These are phyloP conservation scores for Allomyces arbusculus DNA, from an alignment of 192 early-diverging fungal species.

Conservation along the genomic window DNA sequence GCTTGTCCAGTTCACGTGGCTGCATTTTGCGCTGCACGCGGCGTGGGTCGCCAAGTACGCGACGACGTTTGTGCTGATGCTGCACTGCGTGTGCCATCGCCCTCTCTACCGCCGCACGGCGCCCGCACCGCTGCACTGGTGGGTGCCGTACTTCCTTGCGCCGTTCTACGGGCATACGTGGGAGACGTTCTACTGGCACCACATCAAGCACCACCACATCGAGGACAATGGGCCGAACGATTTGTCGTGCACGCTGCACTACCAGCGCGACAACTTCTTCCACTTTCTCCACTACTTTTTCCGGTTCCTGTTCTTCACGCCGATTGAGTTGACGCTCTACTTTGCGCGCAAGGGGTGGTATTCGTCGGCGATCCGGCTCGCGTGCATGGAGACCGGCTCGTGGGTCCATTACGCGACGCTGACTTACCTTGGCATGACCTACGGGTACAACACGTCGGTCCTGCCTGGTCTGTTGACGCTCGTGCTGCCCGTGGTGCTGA, in stretches of 20 bases:
- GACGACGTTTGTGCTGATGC: slow-evolving; percentile 11
- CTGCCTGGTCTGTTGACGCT: slow-evolving; percentile 6
- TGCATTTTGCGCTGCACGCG: slow-evolving; percentile 11
- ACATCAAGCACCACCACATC: slow-evolving; percentile 24
- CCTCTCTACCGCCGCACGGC: not conserved
- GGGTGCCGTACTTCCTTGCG: slow-evolving; percentile 7
- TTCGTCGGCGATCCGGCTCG: not conserved
- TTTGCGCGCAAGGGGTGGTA: slow-evolving; percentile 10
- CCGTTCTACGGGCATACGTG: slow-evolving; percentile 6
- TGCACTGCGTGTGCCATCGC: slow-evolving; percentile 14
- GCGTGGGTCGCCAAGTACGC: slow-evolving; percentile 4
- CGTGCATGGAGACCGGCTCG: slow-evolving; percentile 6
- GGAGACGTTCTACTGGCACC: slow-evolving; percentile 18
- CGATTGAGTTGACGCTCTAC: slow-evolving; percentile 12
- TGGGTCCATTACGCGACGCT: slow-evolving; percentile 1
- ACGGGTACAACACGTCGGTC: not conserved
- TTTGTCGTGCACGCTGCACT: slow-evolving; percentile 12
- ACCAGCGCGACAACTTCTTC: slow-evolving; percentile 16
- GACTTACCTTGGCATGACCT: not conserved
- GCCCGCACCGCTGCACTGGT: slow-evolving; percentile 3
- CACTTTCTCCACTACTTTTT: slow-evolving; percentile 18
- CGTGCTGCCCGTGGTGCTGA: slow-evolving; percentile 12
- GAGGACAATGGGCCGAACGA: slow-evolving; percentile 18
- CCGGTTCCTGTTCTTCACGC: slow-evolving; percentile 13
- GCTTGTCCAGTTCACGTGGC: slow-evolving; percentile 9